These are phyloP conservation scores for Microglena sp. DNA, from an alignment of 139 green algal genomes.

Conservation along the genomic window DNA sequence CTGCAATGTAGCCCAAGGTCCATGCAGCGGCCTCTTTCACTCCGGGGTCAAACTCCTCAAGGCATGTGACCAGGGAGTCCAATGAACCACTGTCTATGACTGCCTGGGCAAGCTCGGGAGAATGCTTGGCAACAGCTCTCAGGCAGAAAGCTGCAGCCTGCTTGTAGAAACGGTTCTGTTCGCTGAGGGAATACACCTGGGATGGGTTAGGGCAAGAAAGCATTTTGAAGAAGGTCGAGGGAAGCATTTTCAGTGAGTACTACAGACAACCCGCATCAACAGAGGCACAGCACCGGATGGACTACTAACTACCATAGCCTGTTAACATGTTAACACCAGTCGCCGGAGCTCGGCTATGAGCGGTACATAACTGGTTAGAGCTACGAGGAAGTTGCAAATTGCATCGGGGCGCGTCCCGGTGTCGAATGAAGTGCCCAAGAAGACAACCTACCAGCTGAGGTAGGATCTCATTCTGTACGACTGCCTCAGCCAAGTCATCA, in stretches of 20 bases:
- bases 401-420: no score
- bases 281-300: no score
- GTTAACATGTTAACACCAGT: no score
- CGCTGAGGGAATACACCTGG: conserved; percentile 64
- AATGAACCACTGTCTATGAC: conserved; percentile 69
- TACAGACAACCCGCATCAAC: no score
- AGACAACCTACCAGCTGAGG: conserved; percentile 68
- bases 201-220: neutral
- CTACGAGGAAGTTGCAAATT: no score
- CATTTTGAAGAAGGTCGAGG: neutral
- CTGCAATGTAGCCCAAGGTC: conserved; percentile 77
- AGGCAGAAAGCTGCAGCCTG: conserved; percentile 76
- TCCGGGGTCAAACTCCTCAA: conserved; percentile 83
- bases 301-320: no score
- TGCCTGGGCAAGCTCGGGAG: conserved; percentile 66
- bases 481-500: conserved; percentile 73
- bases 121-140: conserved; percentile 74
- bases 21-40: conserved; percentile 69
- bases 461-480: conserved; percentile 80
- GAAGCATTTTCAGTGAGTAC: no score
- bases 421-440: no score
- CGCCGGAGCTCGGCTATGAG: no score
- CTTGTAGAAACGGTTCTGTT: conserved; percentile 82
- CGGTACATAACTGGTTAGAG: no score
- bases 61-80: conserved; percentile 68